Evolutionary conservation across 2,329 filamentous ascomycete genomes (phyloP).

Genomic region (Calonectria montana): DNA sequence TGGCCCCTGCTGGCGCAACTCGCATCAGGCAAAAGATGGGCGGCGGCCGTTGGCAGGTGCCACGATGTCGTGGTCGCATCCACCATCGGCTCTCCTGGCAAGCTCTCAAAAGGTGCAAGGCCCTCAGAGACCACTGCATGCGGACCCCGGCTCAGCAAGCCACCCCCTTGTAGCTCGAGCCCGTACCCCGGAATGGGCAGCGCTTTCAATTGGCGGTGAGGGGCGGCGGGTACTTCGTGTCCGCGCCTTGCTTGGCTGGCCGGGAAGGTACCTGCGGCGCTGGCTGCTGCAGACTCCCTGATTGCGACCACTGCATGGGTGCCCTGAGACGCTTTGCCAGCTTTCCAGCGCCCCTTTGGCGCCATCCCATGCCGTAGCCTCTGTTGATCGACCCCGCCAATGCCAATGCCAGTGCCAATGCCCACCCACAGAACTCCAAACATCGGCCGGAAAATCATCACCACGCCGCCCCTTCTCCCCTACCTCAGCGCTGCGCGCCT

Average conservation of each 20-base stretch:
- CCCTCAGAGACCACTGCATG: conserved; percentile 3
- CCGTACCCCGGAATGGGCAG: conserved; percentile 29
- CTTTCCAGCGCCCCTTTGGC: conserved; percentile 17
- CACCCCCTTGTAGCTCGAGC: conserved; percentile 38
- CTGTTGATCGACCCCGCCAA: conserved; percentile 44
- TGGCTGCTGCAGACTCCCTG: conserved; percentile 7
- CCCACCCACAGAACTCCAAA: conserved; percentile 45
- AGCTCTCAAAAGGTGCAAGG: not conserved
- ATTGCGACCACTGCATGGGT: conserved; percentile 6
- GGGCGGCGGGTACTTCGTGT: conserved; percentile 29
- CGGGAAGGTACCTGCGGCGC: conserved; percentile 18
- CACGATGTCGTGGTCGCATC: conserved; percentile 15
- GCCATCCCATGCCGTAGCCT: conserved; percentile 13
- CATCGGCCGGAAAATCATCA: conserved; percentile 50
- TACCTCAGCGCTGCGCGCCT: conserved; percentile 51
- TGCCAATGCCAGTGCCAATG: conserved; percentile 27
- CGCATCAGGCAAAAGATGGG: conserved; percentile 4
- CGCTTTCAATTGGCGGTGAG: conserved; percentile 46
- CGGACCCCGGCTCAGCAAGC: conserved; percentile 17
- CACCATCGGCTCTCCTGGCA: not conserved
- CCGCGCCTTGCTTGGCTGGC: conserved; percentile 17
- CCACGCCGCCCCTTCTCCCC: conserved; percentile 42
- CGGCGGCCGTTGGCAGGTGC: conserved; percentile 21
- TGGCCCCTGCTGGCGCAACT: conserved; percentile 1
- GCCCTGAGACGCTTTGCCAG: conserved; percentile 22